Percentiles rank a stretch among this genome's conserved stretches.
phyloP scores from a whole-genome alignment of 768 basidiomycete genomes.

The Pulveroboletus sp. region DNA sequence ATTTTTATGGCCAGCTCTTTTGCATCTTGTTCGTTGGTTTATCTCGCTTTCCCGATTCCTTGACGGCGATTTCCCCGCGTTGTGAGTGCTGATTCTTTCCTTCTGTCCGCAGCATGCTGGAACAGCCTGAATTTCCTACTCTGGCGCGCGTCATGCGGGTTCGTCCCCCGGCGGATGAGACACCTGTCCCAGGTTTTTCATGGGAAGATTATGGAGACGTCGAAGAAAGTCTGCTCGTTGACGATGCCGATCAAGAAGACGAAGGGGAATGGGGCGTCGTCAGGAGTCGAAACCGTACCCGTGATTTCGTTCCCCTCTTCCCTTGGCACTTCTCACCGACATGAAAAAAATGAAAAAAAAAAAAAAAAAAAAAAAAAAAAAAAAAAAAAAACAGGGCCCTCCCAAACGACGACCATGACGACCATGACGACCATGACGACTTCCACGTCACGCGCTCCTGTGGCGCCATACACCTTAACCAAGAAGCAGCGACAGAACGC shows the following conservation, averaged over 20 bases:
- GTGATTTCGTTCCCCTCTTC: constrained; percentile 29
- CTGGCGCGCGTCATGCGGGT: constrained; percentile 69
- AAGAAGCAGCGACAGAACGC: constrained; percentile 72
- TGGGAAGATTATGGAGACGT: constrained; percentile 79
- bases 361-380: not conserved
- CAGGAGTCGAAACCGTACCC: constrained; percentile 44
- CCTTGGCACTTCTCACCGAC: constrained; percentile 1
- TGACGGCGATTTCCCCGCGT: not conserved
- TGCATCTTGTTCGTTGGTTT: not conserved
- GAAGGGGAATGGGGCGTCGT: constrained; percentile 78
- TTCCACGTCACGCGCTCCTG: constrained; percentile 16
- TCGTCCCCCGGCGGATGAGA: constrained; percentile 50
- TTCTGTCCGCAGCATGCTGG: constrained; percentile 50
- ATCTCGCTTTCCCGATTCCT: not conserved
- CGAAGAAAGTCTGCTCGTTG: constrained; percentile 34
- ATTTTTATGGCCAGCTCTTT: not conserved
- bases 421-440: constrained; percentile 5
- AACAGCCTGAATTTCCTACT: constrained; percentile 48
- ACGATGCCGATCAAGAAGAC: constrained; percentile 66
- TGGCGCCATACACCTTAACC: constrained; percentile 45
- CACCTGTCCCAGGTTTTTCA: constrained; percentile 60
- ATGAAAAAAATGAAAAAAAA: not conserved
- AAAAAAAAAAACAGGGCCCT: constrained; percentile 8
- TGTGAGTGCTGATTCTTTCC: constrained; percentile 2
- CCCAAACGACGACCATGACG: constrained; percentile 4